A percentile compares a stretch with the other conserved stretches of the same genome.
Evolutionary conservation across 192 early-diverging fungal genomes (phyloP).

Genomic region (Podochytrium sp.): DNA sequence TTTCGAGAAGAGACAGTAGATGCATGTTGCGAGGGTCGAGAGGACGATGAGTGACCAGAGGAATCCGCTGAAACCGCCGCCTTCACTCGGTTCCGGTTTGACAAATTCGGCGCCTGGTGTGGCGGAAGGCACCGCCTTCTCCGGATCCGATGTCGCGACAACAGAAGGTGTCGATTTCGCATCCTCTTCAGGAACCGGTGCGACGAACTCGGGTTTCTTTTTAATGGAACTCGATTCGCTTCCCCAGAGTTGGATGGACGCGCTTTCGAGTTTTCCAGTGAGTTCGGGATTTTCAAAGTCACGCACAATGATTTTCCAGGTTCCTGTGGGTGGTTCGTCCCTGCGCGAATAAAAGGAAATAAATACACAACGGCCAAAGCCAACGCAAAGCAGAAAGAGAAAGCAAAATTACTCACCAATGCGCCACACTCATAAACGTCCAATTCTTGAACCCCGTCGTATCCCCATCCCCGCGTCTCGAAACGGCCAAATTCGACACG

Average conservation of each 20-base stretch:
- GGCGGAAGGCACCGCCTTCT: no score
- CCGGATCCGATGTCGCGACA: no score
- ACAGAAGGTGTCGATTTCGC: no score
- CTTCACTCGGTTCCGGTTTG: no score
- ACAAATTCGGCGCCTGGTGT: no score
- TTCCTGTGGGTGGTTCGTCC: constrained; percentile 87
- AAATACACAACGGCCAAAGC: not conserved
- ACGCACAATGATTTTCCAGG: constrained; percentile 64
- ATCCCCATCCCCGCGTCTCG: constrained; percentile 67
- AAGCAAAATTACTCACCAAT: constrained; percentile 70
- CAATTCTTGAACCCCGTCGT: constrained; percentile 77
- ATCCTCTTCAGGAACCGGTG: no score
- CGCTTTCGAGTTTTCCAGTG: not conserved
- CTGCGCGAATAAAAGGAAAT: constrained; percentile 44
- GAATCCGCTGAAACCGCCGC: no score
- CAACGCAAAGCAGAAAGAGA: not conserved
- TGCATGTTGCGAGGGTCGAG: not conserved
- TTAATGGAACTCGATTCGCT: not conserved
- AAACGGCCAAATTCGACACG: constrained; percentile 68
- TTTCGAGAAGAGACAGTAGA: not conserved
- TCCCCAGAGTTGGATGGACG: not conserved
- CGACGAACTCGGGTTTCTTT: constrained; percentile 16
- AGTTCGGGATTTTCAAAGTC: constrained; percentile 33
- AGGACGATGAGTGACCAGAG: no score
- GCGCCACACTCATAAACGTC: constrained; percentile 96